Conservation (phyloP, 352 stramenopile species). For the Pelagophyceae sp. region DNA sequence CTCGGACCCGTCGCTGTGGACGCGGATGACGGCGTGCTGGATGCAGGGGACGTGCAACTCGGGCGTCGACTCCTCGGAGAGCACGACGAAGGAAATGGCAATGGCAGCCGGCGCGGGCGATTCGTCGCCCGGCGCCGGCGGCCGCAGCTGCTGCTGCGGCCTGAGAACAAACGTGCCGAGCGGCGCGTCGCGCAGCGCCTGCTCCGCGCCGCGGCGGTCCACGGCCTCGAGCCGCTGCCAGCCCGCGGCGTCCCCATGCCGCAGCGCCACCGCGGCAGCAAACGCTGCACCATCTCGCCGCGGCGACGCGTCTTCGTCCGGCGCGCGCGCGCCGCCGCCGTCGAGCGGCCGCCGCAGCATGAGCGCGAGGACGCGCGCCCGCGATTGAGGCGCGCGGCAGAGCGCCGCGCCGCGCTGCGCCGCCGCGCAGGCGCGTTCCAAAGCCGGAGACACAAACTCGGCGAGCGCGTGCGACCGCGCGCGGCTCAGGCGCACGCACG, state of each 20-base stretch:
- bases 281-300: neutral
- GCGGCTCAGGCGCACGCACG: neutral
- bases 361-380: neutral
- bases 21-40: constrained; percentile 19
- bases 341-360: neutral
- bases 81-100: constrained; percentile 8
- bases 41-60: neutral
- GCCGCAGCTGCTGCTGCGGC: neutral
- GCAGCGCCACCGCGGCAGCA: neutral
- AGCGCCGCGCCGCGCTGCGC: neutral
- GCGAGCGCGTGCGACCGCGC: neutral
- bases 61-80: neutral
- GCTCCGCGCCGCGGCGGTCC: constrained; percentile 1
- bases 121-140: neutral
- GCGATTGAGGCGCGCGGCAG: neutral
- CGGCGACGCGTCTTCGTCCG: neutral
- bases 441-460: neutral
- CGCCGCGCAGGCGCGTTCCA: neutral
- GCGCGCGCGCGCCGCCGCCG: neutral
- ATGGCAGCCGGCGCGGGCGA: neutral
- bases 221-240: neutral
- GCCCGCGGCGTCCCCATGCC: neutral
- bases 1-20: neutral
- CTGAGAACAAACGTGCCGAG: neutral
- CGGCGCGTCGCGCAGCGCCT: neutral